phyloP scores from a whole-genome alignment of 768 basidiomycete genomes.

The Lactarius trivialis region DNA sequence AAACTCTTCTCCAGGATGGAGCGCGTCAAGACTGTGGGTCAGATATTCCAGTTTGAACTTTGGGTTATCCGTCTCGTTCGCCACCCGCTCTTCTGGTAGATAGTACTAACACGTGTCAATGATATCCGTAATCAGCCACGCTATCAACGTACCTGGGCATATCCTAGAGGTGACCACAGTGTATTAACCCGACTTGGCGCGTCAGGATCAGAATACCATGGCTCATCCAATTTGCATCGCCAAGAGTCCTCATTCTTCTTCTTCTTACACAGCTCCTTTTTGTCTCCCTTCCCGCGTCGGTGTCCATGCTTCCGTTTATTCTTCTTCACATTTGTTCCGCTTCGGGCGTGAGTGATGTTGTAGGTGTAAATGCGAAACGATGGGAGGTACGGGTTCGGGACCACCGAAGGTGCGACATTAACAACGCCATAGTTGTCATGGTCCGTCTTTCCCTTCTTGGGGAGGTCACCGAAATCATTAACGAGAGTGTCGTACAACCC shows the following conservation, averaged over 20 bases:
- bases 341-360: conserved; percentile 49
- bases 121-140: conserved; percentile 15
- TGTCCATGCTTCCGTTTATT: conserved; percentile 44
- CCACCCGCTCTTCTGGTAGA: conserved; percentile 46
- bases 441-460: conserved; percentile 44
- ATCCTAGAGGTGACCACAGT: conserved; percentile 71
- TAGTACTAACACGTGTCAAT: conserved; percentile 44
- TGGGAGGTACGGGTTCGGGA: conserved; percentile 84
- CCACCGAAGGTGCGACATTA: conserved; percentile 75
- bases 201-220: conserved; percentile 54
- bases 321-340: conserved; percentile 1
- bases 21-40: conserved; percentile 45
- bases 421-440: conserved; percentile 66
- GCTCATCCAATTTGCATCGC: conserved; percentile 53
- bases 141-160: conserved; percentile 63
- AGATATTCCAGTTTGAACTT: conserved; percentile 73
- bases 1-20: conserved; percentile 36
- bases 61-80: conserved; percentile 44
- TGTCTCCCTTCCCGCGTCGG: conserved; percentile 28
- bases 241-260: conserved; percentile 51
- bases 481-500: conserved; percentile 52
- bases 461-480: conserved; percentile 59
- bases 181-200: conserved; percentile 69
- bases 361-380: conserved; percentile 76
- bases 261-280: conserved; percentile 39